Base-by-base conservation (phyloP, 2,329 filamentous ascomycete genomes). In the Colletotrichum navitas region DNA sequence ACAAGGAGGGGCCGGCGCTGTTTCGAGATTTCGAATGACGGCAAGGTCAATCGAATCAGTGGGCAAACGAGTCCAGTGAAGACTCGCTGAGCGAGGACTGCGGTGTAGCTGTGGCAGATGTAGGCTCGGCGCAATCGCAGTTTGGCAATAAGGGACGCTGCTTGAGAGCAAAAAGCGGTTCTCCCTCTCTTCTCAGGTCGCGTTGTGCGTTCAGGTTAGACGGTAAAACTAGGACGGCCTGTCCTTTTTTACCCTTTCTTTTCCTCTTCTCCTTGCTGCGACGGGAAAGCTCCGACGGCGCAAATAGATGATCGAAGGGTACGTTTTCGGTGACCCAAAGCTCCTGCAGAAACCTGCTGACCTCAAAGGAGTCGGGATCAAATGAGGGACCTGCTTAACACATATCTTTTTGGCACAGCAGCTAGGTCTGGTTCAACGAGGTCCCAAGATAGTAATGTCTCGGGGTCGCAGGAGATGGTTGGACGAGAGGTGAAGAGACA, bases 291-390 rank as follows among this genome's bases (percentile, higher is more conserved):
- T 70, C 54, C 56, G 34, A 70, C 47, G 47, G 66, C 18, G 36
- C 47, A 41, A 70, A 32, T 49, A 58, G 47, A 43, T 36, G 64
- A 72, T 65, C 36, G 60, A 64, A 65, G 32, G 52, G 64, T 68
- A 68, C 69, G 54, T 64, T 61, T 70, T 65, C 41, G 43, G 55
- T 70, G 60, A 43, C 69, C 69, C 69, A 62, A 55, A 70, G 52
- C 89, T 93, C 90, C 91, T 93, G 92, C 92, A 94, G 92, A 88
- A 88, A 85, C 91, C 91, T 88, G 91, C 92, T 93, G 92, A 91
- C 90, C 90, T 92, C 90, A 92, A 92, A 92, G 90, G 89, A 91
- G 89, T 86, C 80, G 79, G 73, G 76, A 78, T 78, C 63, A 71
- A 68, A 69, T 62, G 61, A 63, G 62, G 71, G 64, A 65, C 65